Conservation (phyloP, 176 grass and related monocot species). For the Carex cristatella region DNA sequence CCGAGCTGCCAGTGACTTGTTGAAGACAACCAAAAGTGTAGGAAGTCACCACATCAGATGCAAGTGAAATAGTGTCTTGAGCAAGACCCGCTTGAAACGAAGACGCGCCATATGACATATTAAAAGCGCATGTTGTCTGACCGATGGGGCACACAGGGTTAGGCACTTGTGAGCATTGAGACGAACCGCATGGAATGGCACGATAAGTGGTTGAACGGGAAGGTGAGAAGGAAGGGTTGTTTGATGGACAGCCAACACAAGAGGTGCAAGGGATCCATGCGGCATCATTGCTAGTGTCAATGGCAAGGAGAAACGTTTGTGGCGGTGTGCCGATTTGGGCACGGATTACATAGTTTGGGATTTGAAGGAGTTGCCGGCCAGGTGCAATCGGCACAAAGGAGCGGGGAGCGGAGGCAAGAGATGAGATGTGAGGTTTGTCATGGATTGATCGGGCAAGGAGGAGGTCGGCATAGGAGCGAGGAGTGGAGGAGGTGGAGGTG, state of each 20-base stretch:
- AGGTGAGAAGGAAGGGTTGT: conserved; percentile 40
- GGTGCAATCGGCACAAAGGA: conserved; percentile 68
- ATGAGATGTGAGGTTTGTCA: conserved; percentile 22
- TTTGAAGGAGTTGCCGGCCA: conserved; percentile 69
- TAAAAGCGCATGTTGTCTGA: conserved; percentile 51
- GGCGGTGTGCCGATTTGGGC: conserved; percentile 61
- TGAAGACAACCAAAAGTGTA: conserved; percentile 86
- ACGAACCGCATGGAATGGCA: conserved; percentile 44
- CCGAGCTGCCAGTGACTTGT: conserved; percentile 54
- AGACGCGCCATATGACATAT: conserved; percentile 56
- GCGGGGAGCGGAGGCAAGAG: conserved; percentile 19
- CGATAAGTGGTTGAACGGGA: conserved; percentile 36
- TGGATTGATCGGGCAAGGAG: neutral
- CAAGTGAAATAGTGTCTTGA: conserved; percentile 68
- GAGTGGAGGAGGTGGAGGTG: neutral
- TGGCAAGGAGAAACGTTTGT: conserved; percentile 62
- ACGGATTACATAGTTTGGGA: conserved; percentile 76
- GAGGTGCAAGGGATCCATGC: conserved; percentile 72
- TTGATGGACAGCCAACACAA: conserved; percentile 42
- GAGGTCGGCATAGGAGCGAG: neutral
- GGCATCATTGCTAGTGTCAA: conserved; percentile 85
- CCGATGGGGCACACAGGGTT: conserved; percentile 35
- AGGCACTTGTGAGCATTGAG: conserved; percentile 43
- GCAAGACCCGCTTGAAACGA: conserved; percentile 44
- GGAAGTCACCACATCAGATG: conserved; percentile 37